These are phyloP conservation scores for Trichosporon sp. DNA, from an alignment of 1,284 basidiomycete species.

Conservation along the genomic window DNA sequence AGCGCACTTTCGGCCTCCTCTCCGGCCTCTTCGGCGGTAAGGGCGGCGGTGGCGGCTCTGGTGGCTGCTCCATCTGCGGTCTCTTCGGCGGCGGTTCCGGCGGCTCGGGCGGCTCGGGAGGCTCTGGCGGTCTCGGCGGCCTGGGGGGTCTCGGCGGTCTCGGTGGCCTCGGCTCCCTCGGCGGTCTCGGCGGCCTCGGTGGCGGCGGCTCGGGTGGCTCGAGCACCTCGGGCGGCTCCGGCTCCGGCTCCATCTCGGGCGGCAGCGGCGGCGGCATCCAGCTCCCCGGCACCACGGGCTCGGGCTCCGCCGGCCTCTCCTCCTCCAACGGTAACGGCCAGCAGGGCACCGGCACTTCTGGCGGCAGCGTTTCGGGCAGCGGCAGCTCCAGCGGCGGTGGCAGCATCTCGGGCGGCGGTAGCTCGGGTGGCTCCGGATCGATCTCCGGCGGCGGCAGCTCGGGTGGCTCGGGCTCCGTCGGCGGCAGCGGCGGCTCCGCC, in stretches of 20 bases:
- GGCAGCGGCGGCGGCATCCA: not conserved
- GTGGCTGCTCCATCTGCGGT: not conserved
- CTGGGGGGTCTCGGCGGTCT: too few relatives aligned
- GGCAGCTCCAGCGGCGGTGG: not conserved
- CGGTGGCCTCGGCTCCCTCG: too few relatives aligned
- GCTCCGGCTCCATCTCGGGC: too few relatives aligned
- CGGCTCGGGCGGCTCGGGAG: not conserved
- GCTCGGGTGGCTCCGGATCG: not conserved
- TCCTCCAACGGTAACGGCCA: not conserved
- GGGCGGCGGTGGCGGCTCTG: slow-evolving; percentile 5
- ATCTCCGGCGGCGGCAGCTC: not conserved
- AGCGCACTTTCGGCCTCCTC: slow-evolving; percentile 4
- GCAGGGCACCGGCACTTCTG: slow-evolving; percentile 1
- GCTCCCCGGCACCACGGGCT: not conserved
- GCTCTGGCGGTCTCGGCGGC: too few relatives aligned
- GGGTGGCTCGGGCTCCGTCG: slow-evolving; percentile 1
- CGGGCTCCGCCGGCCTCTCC: slow-evolving; percentile 7
- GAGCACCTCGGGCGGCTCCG: not conserved
- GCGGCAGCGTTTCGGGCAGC: not conserved
- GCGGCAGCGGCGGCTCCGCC: not conserved
- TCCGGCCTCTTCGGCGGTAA: slow-evolving; percentile 12
- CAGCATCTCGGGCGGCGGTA: not conserved
- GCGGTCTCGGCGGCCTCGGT: too few relatives aligned
- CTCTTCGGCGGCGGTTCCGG: slow-evolving; percentile 5
- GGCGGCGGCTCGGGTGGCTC: not conserved